Percentiles rank a stretch among this genome's conserved stretches.
These are phyloP conservation scores for Biscogniauxia sp. DNA, from an alignment of 2,329 filamentous ascomycete species.

Conservation along the genomic window DNA sequence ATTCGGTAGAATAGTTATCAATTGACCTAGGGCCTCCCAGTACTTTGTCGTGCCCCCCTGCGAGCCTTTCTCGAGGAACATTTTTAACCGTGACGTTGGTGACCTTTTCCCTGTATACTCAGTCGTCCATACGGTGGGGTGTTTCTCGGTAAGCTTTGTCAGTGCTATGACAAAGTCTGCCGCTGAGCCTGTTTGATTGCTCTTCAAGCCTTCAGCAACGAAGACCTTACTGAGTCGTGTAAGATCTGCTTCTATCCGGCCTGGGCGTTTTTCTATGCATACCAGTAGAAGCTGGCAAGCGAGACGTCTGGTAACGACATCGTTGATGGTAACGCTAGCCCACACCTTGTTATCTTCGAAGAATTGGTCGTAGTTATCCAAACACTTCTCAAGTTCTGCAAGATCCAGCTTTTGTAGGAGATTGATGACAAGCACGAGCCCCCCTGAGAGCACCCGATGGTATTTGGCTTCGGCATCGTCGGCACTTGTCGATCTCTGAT, in stretches of 20 bases:
- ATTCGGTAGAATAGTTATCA: constrained; percentile 60
- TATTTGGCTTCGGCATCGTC: constrained; percentile 89
- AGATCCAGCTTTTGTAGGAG: constrained; percentile 48
- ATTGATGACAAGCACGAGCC: constrained; percentile 53
- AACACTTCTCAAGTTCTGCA: constrained; percentile 57
- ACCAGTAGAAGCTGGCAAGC: constrained; percentile 50
- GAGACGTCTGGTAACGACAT: constrained; percentile 49
- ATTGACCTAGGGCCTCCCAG: constrained; percentile 66
- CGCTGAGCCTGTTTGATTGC: constrained; percentile 71
- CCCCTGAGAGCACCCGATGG: constrained; percentile 64
- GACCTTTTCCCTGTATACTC: constrained; percentile 52
- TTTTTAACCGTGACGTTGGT: constrained; percentile 56
- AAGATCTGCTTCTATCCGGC: constrained; percentile 48
- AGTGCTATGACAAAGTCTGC: constrained; percentile 68
- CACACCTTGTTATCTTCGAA: constrained; percentile 66
- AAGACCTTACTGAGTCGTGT: constrained; percentile 56
- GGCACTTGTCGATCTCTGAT: constrained; percentile 77
- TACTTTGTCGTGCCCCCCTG: constrained; percentile 70
- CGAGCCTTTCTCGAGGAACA: constrained; percentile 80
- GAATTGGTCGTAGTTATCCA: constrained; percentile 62
- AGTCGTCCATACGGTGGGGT: constrained; percentile 73
- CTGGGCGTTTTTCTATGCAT: constrained; percentile 46
- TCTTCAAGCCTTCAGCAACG: constrained; percentile 70
- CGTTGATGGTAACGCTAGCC: constrained; percentile 64
- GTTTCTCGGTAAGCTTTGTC: constrained; percentile 59